Evolutionary conservation across 177 flowering plant species (phyloP).

Genomic region (Vitis hybrid): DNA sequence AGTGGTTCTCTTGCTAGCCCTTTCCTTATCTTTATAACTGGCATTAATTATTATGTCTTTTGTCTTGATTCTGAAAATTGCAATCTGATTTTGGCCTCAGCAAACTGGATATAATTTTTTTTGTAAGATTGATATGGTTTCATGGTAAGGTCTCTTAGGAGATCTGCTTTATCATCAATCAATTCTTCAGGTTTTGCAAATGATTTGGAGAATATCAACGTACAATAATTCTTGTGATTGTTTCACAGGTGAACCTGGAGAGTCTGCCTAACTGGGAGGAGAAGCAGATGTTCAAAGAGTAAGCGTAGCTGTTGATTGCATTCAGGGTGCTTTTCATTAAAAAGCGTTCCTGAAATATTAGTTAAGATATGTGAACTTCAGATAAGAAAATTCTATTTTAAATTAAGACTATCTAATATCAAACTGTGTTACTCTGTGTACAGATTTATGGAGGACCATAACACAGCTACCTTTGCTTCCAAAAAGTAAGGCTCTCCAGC

Average conservation of each 20-base stretch:
- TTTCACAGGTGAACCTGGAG: slow-evolving; percentile 80
- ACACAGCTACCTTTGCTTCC: slow-evolving; percentile 95
- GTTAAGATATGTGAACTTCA: neutral
- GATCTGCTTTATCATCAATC: too few species aligned
- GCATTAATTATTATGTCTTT: neutral
- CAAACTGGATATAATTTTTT: too few species aligned
- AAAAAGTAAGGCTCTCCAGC: slow-evolving; percentile 70
- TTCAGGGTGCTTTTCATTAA: neutral
- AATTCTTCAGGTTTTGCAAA: too few species aligned
- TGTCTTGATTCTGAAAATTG: neutral
- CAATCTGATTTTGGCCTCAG: neutral
- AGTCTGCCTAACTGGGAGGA: slow-evolving; percentile 89
- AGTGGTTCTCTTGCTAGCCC: too few species aligned
- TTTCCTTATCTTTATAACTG: too few species aligned
- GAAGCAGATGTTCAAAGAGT: slow-evolving; percentile 89
- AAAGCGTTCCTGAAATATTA: neutral
- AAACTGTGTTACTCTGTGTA: neutral
- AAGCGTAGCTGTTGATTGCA: slow-evolving; percentile 1
- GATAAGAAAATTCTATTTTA: neutral
- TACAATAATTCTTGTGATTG: neutral
- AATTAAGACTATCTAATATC: neutral
- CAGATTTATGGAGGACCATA: slow-evolving; percentile 99
- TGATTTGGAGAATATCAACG: too few species aligned
- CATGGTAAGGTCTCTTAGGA: too few species aligned
- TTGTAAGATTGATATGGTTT: too few species aligned